Percentiles rank a stretch among this genome's conserved stretches.
Evolutionary conservation across 805 yeast species (phyloP).

Genomic region (Myxozyma melibiosi): DNA sequence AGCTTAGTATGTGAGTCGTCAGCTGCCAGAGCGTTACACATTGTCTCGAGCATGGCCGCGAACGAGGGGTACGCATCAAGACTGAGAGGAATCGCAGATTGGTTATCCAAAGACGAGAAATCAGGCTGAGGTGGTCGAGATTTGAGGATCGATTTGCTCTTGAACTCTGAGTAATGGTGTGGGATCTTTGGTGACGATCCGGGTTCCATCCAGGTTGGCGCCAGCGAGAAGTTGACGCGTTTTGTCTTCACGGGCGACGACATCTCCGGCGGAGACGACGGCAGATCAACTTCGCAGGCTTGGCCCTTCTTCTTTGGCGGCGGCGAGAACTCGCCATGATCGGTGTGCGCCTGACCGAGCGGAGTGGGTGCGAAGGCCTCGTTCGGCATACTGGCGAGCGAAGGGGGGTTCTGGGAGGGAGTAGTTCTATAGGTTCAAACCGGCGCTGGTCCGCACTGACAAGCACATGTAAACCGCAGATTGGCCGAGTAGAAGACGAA

Average conservation of each 20-base stretch:
- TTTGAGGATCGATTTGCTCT: slow-evolving; percentile 22
- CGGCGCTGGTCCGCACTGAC: too few species aligned
- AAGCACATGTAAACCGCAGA: too few species aligned
- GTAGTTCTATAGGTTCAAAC: too few species aligned
- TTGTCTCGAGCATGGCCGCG: slow-evolving; percentile 18
- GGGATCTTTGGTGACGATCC: slow-evolving; percentile 16
- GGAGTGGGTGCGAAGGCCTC: too few species aligned
- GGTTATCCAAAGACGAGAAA: neutral
- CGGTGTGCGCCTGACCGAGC: neutral
- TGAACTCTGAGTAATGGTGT: neutral
- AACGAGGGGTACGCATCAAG: slow-evolving; percentile 25
- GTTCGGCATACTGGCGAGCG: too few species aligned
- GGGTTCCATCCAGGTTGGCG: slow-evolving; percentile 7
- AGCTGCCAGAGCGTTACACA: slow-evolving; percentile 21
- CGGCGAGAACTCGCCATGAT: slow-evolving; percentile 1
- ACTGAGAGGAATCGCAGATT: slow-evolving; percentile 4
- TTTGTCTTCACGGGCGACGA: neutral
- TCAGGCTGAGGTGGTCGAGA: slow-evolving; percentile 1
- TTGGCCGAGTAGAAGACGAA: too few species aligned
- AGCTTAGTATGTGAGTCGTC: slow-evolving; percentile 24
- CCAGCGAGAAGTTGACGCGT: slow-evolving; percentile 26
- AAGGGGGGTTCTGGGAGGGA: too few species aligned
- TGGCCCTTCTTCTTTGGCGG: neutral
- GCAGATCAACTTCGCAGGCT: neutral
- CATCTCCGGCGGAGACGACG: slow-evolving; percentile 10